Percentiles rank a stretch among this genome's conserved stretches.
Evolutionary conservation across 345 rosid species (phyloP).

Genomic region (Eucalyptus sideroxylon): DNA sequence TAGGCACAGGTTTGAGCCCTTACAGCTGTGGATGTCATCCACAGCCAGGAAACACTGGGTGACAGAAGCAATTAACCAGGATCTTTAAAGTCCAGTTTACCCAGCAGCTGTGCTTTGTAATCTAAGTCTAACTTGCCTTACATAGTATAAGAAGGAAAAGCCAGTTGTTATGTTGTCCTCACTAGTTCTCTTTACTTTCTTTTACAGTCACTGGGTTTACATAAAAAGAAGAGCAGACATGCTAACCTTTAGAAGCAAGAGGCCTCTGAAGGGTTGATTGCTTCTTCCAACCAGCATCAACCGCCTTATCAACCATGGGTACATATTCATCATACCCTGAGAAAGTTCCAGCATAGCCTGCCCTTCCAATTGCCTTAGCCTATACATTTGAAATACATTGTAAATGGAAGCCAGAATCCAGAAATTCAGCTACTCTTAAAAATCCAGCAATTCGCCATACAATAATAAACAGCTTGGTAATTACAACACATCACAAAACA

Average conservation of each 20-base stretch:
- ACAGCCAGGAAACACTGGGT: not conserved
- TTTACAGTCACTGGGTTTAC: not conserved
- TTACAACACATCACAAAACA: not conserved
- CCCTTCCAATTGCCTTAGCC: conserved; percentile 64
- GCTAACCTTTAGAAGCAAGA: conserved; percentile 49
- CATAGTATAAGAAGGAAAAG: not conserved
- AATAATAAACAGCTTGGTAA: not conserved
- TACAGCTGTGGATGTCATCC: not conserved
- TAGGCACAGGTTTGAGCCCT: not conserved
- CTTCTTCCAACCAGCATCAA: conserved; percentile 82
- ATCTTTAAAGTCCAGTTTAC: not conserved
- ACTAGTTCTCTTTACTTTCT: not conserved
- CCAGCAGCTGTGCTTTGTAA: not conserved
- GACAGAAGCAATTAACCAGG: not conserved
- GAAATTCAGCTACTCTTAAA: not conserved
- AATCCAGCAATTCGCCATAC: not conserved
- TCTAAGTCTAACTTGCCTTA: not conserved
- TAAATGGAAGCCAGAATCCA: not conserved
- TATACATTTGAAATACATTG: conserved; percentile 5
- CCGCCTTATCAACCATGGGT: conserved; percentile 97
- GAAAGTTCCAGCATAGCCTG: conserved; percentile 48
- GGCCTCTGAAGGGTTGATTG: conserved; percentile 31
- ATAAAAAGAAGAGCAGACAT: not conserved
- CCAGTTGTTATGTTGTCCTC: not conserved
- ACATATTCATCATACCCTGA: conserved; percentile 97